Base-by-base conservation (phyloP, 2,329 filamentous ascomycete species). In the Colletotrichum theobromicola region DNA sequence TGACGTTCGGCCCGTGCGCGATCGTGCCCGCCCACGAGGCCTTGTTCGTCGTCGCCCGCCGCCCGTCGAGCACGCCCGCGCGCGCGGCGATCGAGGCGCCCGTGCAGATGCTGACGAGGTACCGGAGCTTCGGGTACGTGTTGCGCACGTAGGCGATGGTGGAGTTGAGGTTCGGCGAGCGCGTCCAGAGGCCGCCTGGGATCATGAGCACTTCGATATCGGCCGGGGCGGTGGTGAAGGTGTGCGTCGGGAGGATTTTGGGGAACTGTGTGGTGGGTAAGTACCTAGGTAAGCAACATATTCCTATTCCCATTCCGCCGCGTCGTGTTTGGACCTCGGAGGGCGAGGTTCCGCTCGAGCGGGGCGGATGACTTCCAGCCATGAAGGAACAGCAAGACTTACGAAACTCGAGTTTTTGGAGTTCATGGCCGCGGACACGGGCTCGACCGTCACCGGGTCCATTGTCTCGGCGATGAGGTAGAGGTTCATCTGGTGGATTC, bases 41-140 rank as follows among this genome's bases (percentile, higher is more conserved):
- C 79, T 92, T 92, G 79, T 92, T 92, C 7, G 88, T 90, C 12
- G 91, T 93, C 2, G 90, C 91, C 7, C 82, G 83, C 70, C 83
- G 84, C 1, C 88, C 87, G 75, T 91, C 85, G 21, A 93, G 79
- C 3, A 91, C 79, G 0, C 90, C 90, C 0, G 89, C 85, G 15
- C 83, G 80, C 0, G 90, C 90, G 0, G 88, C 81, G 6, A 91
- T 80, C 4, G 85, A 85, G 2, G 88, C 83, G 0, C 91, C 91
- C 3, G 90, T 92, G 78, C 91, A 93, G 2, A 93, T 85, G 2
- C 88, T 90, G 13, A 93, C 80, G 6, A 90, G 76, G 74, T 88
- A 88, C 72, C 84, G 80, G 6, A 90, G 77, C 0, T 80, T 78
- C 1, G 85, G 83, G 76, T 84, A 87, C 9, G 78, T 75, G 0